Conservation (phyloP, 192 early-diverging fungal genomes). For the Phlyctochytrium planicorne region DNA sequence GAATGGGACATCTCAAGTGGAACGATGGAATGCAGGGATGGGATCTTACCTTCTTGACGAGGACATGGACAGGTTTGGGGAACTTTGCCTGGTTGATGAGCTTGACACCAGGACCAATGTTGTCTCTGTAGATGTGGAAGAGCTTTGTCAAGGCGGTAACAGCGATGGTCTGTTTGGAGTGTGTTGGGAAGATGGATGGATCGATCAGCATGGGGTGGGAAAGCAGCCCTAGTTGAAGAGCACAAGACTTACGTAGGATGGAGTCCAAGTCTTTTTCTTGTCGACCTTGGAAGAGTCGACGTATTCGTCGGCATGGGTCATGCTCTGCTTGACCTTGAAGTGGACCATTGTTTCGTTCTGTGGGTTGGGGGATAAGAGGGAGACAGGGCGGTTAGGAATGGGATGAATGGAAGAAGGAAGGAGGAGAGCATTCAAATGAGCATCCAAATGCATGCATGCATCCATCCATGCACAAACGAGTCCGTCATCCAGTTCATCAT, state of each 20-base stretch:
- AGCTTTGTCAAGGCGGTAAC: not conserved
- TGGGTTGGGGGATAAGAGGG: too few species aligned
- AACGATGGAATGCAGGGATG: too few species aligned
- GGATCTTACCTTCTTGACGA: constrained; percentile 9
- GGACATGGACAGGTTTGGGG: constrained; percentile 17
- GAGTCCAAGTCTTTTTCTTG: not conserved
- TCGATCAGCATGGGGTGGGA: too few species aligned
- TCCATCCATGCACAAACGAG: too few species aligned
- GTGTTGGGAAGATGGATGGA: too few species aligned
- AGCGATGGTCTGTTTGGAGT: not conserved
- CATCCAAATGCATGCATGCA: too few species aligned
- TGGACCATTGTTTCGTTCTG: too few species aligned
- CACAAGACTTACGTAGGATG: not conserved
- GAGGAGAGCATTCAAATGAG: too few species aligned
- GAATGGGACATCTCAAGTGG: too few species aligned
- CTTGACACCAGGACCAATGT: not conserved
- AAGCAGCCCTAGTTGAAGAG: not conserved
- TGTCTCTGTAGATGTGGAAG: constrained; percentile 5
- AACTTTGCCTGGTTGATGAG: not conserved
- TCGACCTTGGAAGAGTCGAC: not conserved
- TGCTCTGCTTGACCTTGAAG: not conserved
- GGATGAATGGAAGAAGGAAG: too few species aligned
- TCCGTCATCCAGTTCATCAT: too few species aligned
- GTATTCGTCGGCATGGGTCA: not conserved
- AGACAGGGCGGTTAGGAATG: too few species aligned